phyloP scores from a whole-genome alignment of 768 basidiomycete genomes.

The Russula abietina region DNA sequence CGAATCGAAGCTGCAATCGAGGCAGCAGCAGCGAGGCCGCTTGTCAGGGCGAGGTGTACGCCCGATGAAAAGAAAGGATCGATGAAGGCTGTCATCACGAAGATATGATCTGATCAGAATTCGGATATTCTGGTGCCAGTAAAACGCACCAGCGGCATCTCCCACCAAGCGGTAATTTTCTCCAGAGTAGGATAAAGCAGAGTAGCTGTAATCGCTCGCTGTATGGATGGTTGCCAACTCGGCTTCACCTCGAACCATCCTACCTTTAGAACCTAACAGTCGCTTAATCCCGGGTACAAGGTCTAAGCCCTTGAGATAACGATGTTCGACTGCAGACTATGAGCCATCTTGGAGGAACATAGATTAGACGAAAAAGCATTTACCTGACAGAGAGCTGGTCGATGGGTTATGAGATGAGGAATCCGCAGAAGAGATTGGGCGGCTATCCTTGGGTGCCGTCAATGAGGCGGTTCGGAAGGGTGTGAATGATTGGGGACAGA shows the following conservation, averaged over 20 bases:
- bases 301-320: constrained; percentile 31
- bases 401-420: constrained; percentile 1
- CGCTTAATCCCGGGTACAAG: constrained; percentile 32
- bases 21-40: constrained; percentile 27
- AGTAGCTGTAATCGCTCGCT: constrained; percentile 37
- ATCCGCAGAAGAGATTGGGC: constrained; percentile 1
- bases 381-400: not conserved
- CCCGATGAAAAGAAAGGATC: constrained; percentile 61
- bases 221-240: constrained; percentile 28
- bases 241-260: constrained; percentile 25
- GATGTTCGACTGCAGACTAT: constrained; percentile 23
- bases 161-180: constrained; percentile 35
- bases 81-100: constrained; percentile 43
- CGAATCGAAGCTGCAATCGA: constrained; percentile 44
- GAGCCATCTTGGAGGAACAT: constrained; percentile 14
- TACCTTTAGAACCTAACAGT: constrained; percentile 30
- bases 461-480: not conserved
- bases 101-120: not conserved
- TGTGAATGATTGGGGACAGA: not conserved
- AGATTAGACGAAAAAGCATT: constrained; percentile 6
- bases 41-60: constrained; percentile 47
- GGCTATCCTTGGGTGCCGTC: not conserved
- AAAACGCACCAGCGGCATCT: constrained; percentile 35
- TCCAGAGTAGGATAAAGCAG: constrained; percentile 31
- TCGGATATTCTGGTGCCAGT: no score